Conservation (phyloP, 306 rosid species). For the Quercus suber region DNA sequence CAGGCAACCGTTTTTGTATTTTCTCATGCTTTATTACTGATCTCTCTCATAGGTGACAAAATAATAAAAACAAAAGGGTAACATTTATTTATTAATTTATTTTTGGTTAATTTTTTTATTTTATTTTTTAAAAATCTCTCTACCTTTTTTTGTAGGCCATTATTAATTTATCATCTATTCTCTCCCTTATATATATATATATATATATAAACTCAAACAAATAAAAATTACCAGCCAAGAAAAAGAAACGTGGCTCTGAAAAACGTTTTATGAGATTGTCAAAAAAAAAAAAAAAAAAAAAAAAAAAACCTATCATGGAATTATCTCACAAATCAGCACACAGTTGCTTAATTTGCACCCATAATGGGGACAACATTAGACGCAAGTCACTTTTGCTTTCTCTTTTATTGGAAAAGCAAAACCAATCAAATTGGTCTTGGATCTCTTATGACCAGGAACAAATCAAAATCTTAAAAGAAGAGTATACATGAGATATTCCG, state of each 20-base stretch:
- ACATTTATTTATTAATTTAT: too few species aligned
- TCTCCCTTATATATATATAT: background rate
- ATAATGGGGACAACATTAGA: background rate
- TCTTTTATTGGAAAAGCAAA: conserved; percentile 10
- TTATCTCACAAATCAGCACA: background rate
- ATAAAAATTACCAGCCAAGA: background rate
- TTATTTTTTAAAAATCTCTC: too few species aligned
- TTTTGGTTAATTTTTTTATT: too few species aligned
- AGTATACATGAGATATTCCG: too few species aligned
- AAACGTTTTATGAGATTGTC: background rate
- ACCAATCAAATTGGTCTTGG: background rate
- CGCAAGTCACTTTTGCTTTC: background rate
- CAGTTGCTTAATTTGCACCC: conserved; percentile 19
- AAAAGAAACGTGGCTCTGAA: background rate
- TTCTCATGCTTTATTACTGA: background rate
- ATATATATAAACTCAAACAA: background rate
- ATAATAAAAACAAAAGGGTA: background rate
- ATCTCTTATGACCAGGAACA: background rate
- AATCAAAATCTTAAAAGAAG: background rate
- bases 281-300: too few species aligned
- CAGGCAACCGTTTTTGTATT: background rate
- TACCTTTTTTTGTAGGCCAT: too few species aligned
- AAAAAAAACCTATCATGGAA: background rate
- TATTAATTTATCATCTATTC: too few species aligned
- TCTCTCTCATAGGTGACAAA: background rate